A percentile compares a stretch with the other conserved stretches of the same genome.
Conservation (phyloP, 495 filamentous ascomycete species). For the Penicillium canescens region DNA sequence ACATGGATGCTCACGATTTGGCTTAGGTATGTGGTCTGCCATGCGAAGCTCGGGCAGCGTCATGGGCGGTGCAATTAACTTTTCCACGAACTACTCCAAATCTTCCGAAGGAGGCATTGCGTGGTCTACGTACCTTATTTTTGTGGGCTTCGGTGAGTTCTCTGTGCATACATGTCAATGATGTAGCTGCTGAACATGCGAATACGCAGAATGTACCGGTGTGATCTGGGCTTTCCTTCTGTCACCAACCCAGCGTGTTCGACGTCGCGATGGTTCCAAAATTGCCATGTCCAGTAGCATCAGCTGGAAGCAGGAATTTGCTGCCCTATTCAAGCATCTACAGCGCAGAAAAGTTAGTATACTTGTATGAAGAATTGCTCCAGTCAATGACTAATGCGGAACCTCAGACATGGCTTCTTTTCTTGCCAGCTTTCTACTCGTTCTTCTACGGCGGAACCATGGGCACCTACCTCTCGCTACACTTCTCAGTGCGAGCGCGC, state of each 20-base stretch:
- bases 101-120: neutral
- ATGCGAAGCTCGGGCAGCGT: constrained; percentile 2
- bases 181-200: neutral
- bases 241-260: neutral
- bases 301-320: neutral
- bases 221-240: neutral
- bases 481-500: neutral
- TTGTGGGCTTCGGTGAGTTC: constrained; percentile 1
- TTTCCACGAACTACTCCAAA: constrained; percentile 1
- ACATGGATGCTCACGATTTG: neutral
- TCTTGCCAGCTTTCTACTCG: constrained; percentile 1
- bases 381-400: neutral
- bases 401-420: neutral
- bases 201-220: neutral
- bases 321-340: neutral
- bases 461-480: neutral
- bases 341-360: neutral
- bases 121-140: neutral
- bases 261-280: constrained; percentile 2
- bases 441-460: constrained; percentile 1
- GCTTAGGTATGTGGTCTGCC: neutral
- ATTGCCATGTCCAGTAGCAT: neutral
- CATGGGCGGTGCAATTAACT: constrained; percentile 1
- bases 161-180: neutral
- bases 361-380: neutral